A percentile compares a stretch with the other conserved stretches of the same genome.
Conservation (phyloP, 2,329 filamentous ascomycete species). For the Claviceps sp. region DNA sequence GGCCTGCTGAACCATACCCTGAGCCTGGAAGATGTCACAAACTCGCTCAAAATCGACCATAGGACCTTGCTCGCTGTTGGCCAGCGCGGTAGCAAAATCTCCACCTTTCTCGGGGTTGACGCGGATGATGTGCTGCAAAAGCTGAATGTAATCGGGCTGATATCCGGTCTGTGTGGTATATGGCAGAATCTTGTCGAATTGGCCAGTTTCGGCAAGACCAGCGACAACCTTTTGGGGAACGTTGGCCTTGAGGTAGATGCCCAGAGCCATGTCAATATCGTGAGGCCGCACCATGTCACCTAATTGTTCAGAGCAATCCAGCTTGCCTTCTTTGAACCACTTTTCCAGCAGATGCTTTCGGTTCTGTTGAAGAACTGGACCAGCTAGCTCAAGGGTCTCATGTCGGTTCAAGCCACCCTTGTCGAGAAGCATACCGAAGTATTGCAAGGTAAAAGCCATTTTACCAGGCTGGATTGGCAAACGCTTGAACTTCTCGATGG, state of each 20-base stretch:
- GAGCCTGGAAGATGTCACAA: conserved; percentile 94
- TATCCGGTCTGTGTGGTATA: conserved; percentile 79
- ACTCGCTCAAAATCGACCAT: conserved; percentile 88
- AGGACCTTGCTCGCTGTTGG: conserved; percentile 75
- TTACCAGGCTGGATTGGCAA: conserved; percentile 69
- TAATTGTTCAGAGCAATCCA: conserved; percentile 90
- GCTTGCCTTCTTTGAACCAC: conserved; percentile 92
- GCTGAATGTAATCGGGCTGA: conserved; percentile 84
- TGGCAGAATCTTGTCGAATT: conserved; percentile 92
- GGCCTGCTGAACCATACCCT: conserved; percentile 94
- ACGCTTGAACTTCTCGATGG: conserved; percentile 90
- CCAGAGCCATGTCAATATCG: conserved; percentile 75
- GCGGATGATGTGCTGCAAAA: conserved; percentile 85
- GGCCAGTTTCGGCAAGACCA: conserved; percentile 85
- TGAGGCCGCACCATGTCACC: conserved; percentile 87
- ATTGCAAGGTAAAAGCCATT: conserved; percentile 89
- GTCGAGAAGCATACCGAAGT: conserved; percentile 93
- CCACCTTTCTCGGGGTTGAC: conserved; percentile 86
- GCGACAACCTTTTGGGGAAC: conserved; percentile 89
- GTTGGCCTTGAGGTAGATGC: conserved; percentile 83
- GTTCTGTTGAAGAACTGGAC: conserved; percentile 84
- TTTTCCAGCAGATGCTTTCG: conserved; percentile 94
- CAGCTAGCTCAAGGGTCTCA: conserved; percentile 85
- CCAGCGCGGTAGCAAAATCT: conserved; percentile 86
- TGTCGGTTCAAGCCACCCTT: conserved; percentile 88